Evolutionary conservation across 78 protist genomes (phyloP).

Genomic region (Mastigamoeba balamuthi): DNA sequence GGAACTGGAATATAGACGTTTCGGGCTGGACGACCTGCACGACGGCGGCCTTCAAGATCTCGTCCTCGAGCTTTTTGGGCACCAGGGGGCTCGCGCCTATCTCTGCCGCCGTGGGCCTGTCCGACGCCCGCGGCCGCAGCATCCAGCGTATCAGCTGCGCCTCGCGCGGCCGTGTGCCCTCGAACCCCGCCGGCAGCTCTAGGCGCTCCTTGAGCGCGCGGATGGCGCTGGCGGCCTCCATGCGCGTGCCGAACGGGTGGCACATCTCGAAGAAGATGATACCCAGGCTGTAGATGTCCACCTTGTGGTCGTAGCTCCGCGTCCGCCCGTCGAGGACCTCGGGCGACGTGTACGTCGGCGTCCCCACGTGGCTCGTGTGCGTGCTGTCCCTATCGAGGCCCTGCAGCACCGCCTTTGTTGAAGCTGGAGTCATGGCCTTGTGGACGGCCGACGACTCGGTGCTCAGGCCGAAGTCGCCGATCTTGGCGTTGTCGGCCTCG

Average conservation of each 20-base stretch:
- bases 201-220: slow-evolving; percentile 6
- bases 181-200: slow-evolving; percentile 52
- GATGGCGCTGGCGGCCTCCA: slow-evolving; percentile 26
- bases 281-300: slow-evolving; percentile 52
- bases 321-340: slow-evolving; percentile 24
- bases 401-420: not conserved
- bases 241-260: slow-evolving; percentile 36
- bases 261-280: slow-evolving; percentile 62
- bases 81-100: slow-evolving; percentile 15
- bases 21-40: slow-evolving; percentile 28
- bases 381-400: not conserved
- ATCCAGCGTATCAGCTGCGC: slow-evolving; percentile 26
- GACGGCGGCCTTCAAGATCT: slow-evolving; percentile 36
- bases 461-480: too few species aligned
- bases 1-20: slow-evolving; percentile 5
- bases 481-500: slow-evolving; percentile 31
- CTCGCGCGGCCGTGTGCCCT: slow-evolving; percentile 27
- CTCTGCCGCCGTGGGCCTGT: slow-evolving; percentile 38
- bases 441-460: too few species aligned
- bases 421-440: not conserved
- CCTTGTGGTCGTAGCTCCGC: slow-evolving; percentile 34
- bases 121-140: slow-evolving; percentile 8
- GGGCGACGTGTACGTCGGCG: slow-evolving; percentile 54
- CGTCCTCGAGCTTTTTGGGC: slow-evolving; percentile 51
- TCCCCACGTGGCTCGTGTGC: slow-evolving; percentile 41